Conservation (phyloP, 768 basidiomycete genomes). For the Auriscalpium orientale region DNA sequence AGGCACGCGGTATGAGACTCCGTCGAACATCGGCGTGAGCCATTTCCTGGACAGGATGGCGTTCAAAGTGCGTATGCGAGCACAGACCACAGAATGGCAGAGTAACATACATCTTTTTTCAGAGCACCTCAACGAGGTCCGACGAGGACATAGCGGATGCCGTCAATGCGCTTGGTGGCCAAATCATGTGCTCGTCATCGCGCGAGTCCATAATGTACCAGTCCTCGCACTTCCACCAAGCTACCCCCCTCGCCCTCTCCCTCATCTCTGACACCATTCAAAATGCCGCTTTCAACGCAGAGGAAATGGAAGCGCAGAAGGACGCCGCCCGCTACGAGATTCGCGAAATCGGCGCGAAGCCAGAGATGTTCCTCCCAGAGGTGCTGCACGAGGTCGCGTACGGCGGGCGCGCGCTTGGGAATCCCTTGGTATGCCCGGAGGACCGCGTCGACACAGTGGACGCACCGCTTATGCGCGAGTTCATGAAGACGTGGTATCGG, state of each 20-base stretch:
- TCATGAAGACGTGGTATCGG: constrained; percentile 75
- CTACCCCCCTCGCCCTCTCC: constrained; percentile 74
- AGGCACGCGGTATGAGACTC: constrained; percentile 82
- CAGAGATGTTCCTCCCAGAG: constrained; percentile 91
- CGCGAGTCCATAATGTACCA: constrained; percentile 98
- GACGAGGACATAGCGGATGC: constrained; percentile 73
- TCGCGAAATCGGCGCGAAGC: constrained; percentile 79
- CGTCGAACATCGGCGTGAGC: constrained; percentile 67
- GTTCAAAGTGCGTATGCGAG: constrained; percentile 65
- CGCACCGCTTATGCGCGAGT: constrained; percentile 48
- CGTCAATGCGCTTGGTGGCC: constrained; percentile 81
- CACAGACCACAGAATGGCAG: background rate
- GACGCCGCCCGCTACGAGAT: constrained; percentile 89
- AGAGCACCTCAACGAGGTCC: constrained; percentile 72
- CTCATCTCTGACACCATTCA: constrained; percentile 89
- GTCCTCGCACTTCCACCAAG: constrained; percentile 84
- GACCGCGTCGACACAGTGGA: constrained; percentile 70
- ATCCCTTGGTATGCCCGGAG: constrained; percentile 81
- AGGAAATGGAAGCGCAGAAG: constrained; percentile 78
- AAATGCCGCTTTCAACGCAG: constrained; percentile 63
- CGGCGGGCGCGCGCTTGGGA: constrained; percentile 71
- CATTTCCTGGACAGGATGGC: constrained; percentile 95
- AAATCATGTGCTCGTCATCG: constrained; percentile 85
- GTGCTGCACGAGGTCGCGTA: constrained; percentile 85
- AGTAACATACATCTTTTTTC: background rate